Conservation (phyloP, 108 stramenopile genomes). For the Nitzschia palea region DNA sequence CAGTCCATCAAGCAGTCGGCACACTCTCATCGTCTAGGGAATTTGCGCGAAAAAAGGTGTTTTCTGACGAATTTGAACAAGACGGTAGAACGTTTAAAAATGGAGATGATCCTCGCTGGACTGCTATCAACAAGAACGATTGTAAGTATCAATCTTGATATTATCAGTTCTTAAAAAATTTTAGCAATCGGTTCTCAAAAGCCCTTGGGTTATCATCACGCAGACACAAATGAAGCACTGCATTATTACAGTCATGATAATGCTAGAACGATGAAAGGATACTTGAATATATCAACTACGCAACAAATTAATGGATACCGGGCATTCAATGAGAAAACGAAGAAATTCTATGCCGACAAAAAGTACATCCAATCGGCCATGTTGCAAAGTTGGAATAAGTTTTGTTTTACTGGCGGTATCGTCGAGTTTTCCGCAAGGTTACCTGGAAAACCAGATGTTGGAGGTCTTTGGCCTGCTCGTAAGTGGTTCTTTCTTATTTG, state of each 20-base stretch:
- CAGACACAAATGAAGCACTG: slow-evolving; percentile 83
- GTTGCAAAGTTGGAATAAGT: slow-evolving; percentile 94
- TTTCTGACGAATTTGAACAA: slow-evolving; percentile 94
- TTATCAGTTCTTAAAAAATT: neutral
- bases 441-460: slow-evolving; percentile 68
- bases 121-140: slow-evolving; percentile 87
- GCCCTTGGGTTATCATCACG: neutral
- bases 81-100: slow-evolving; percentile 87
- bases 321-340: slow-evolving; percentile 83
- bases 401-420: slow-evolving; percentile 89
- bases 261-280: slow-evolving; percentile 65
- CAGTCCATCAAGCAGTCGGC: too few species aligned
- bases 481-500: too few species aligned
- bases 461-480: slow-evolving; percentile 90
- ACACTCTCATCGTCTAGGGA: too few species aligned
- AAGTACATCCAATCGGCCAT: slow-evolving; percentile 82
- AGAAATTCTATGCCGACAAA: slow-evolving; percentile 64
- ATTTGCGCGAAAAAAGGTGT: too few species aligned
- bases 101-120: slow-evolving; percentile 95
- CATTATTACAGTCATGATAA: slow-evolving; percentile 82
- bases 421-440: slow-evolving; percentile 84
- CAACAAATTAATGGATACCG: slow-evolving; percentile 65
- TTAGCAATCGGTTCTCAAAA: too few species aligned
- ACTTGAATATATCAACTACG: slow-evolving; percentile 72
- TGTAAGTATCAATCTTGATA: slow-evolving; percentile 41